Evolutionary conservation across 352 stramenopile genomes (phyloP).

Genomic region (Globisporangium radiosum): DNA sequence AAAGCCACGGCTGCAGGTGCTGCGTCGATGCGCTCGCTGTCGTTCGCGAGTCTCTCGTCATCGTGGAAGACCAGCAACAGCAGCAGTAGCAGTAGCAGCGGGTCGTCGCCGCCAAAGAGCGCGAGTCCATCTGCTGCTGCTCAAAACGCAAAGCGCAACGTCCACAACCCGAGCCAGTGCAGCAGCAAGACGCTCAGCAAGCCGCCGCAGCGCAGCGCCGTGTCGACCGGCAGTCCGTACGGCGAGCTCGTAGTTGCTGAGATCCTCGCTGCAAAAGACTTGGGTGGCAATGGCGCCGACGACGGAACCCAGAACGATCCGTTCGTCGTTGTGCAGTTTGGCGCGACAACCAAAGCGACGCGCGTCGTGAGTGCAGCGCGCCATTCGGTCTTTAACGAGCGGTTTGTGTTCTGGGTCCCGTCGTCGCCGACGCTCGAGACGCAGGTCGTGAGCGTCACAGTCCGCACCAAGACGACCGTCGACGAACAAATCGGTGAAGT

Average conservation of each 20-base stretch:
- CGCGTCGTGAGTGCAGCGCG: constrained; percentile 19
- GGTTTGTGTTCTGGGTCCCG: constrained; percentile 68
- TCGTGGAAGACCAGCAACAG: constrained; percentile 34
- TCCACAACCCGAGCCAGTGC: constrained; percentile 32
- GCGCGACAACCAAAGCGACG: constrained; percentile 29
- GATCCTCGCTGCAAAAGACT: constrained; percentile 44
- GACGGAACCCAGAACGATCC: constrained; percentile 32
- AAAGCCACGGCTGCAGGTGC: constrained; percentile 15
- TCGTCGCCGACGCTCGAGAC: constrained; percentile 38
- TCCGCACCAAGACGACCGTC: constrained; percentile 38
- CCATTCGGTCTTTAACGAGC: constrained; percentile 48
- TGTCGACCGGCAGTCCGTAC: constrained; percentile 43
- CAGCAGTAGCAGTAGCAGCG: not conserved
- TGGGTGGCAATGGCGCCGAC: constrained; percentile 27
- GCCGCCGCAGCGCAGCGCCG: constrained; percentile 13
- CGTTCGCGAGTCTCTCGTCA: constrained; percentile 31
- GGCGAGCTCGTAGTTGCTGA: constrained; percentile 65
- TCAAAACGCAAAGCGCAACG: constrained; percentile 30
- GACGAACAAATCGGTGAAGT: constrained; percentile 64
- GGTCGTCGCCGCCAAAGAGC: constrained; percentile 3
- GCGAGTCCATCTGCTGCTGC: constrained; percentile 13
- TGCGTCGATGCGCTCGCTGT: constrained; percentile 33
- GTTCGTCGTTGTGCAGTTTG: constrained; percentile 39
- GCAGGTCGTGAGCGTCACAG: constrained; percentile 34
- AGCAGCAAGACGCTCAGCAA: constrained; percentile 5